Evolutionary conservation across 176 grass and related monocot genomes (phyloP).

Genomic region (Avena insularis): DNA sequence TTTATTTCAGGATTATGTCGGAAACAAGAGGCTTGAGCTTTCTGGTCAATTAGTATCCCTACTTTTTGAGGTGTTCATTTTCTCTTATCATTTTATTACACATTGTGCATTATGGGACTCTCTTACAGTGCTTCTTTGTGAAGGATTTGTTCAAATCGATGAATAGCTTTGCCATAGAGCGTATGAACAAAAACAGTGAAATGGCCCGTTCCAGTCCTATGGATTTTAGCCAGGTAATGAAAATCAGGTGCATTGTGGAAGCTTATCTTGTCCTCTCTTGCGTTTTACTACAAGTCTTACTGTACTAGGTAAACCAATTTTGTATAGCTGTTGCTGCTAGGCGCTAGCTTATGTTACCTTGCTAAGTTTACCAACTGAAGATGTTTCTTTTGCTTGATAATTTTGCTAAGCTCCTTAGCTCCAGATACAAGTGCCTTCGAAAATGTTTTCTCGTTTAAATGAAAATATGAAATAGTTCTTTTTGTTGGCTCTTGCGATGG

Average conservation of each 20-base stretch:
- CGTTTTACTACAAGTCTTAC: conserved; percentile 11
- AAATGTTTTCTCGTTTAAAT: conserved; percentile 7
- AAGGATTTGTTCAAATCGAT: conserved; percentile 99
- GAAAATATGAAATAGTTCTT: background rate
- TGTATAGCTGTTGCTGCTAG: background rate
- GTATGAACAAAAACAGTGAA: conserved; percentile 61
- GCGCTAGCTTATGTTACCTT: conserved; percentile 10
- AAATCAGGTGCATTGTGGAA: conserved; percentile 12
- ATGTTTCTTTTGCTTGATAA: conserved; percentile 13
- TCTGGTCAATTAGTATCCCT: conserved; percentile 93
- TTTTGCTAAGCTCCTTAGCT: background rate
- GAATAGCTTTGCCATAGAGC: conserved; percentile 55
- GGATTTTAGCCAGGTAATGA: conserved; percentile 79
- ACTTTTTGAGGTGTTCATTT: conserved; percentile 84
- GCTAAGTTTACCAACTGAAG: background rate
- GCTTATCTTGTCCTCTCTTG: background rate
- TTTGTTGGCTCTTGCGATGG: background rate
- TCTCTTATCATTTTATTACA: conserved; percentile 18
- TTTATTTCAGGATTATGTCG: conserved; percentile 90
- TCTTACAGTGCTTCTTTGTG: conserved; percentile 28
- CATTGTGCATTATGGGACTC: conserved; percentile 1
- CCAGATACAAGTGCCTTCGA: background rate
- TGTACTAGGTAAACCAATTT: conserved; percentile 2
- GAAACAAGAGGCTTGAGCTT: conserved; percentile 94
- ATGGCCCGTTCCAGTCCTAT: conserved; percentile 65